Base-by-base conservation (phyloP, 2,329 filamentous ascomycete genomes). In the Aspergillus eucalypticola region DNA sequence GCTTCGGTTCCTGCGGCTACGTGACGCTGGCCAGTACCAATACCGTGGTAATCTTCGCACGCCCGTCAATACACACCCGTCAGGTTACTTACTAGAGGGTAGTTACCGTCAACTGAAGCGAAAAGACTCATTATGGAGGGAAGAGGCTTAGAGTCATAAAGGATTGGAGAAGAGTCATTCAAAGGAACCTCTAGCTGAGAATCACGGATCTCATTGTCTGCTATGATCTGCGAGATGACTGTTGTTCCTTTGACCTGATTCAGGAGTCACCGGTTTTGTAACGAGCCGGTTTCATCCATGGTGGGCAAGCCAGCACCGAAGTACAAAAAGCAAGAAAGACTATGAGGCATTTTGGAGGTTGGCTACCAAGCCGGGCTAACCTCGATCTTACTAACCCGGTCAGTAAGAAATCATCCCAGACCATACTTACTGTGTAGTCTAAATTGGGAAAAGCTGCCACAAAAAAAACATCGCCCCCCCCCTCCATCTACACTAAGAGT, bases 1-100 rank as follows among this genome's bases (percentile, higher is more conserved):
- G 53, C 62, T 65, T 67, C 60, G 60, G 65, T 68, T 68, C 67
- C 66, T 68, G 67, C 67, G 65, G 67, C 64, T 66, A 62, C 61
- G 57, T 62, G 61, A 64, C 61, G 58, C 50, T 61, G 64, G 53
- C 56, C 51, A 49, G 29, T 23, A 53, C 27, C n/a, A 35, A 32
- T 44, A 38, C 49, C 39, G 38, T 35, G 23, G 35, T 49, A 58
- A 39, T 46, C 38, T 53, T 51, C 11, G 11, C 32, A 13, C 32
- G 17, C 46, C 5, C 15, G 46, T 50, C 27, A 50, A 29, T 50
- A 50, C 23, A 29, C 10, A 50, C 8, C 46, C 15, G 15, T 17
- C 46, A 29, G 10, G 32, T 4, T 50, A 19, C 7, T 17, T 23
- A 42, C 15, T 35, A 35, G 32, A 13, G 10, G n/a, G 21, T n/a